Evolutionary conservation across 805 yeast genomes (phyloP), one percentile per base, ranked within the genome.

Genomic region (Schwanniomyces occidentalis): DNA sequence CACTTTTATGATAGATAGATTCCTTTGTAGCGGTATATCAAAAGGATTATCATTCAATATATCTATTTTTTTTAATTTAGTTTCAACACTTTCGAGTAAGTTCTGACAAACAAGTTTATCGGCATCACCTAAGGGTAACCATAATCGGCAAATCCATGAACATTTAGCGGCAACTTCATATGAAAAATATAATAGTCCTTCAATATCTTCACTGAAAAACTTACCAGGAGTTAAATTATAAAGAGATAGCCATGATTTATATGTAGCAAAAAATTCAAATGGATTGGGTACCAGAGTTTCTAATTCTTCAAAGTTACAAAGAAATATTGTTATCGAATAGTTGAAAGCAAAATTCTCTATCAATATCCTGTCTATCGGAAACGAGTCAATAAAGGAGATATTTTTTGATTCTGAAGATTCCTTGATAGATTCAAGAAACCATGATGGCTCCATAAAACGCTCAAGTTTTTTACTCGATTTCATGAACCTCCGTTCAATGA

Each of bases 341-440:
- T 65, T 69, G 49, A 64, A 68, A 3, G 71, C 45, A 39, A 69
- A 72, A 24, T 74, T 69, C 34, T 73, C 78, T 15, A 68, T 37
- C 29, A 69, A 56, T 46, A 69, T 66, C 29, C 70, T 49, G 38
- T 65, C 69, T 34, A 48, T 26, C 38, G n/a, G n/a, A n/a, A n/a
- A n/a, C n/a, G n/a, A n/a, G n/a, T n/a, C n/a, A n/a, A n/a, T n/a
- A n/a, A n/a, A n/a, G n/a, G n/a, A n/a, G n/a, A n/a, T n/a, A n/a
- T n/a, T n/a, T n/a, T n/a, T n/a, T n/a, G n/a, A n/a, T n/a, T n/a
- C n/a, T n/a, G 38, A n/a, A 12, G 32, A 30, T n/a, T 28, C 33
- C 19, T 32, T 30, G 16, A 33, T 23, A 13, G 20, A 16, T n/a
- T n/a, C n/a, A n/a, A n/a, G n/a, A n/a, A n/a, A n/a, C n/a, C n/a